Evolutionary conservation across 164 flowering plant species (phyloP).

Genomic region (Vitis cinerea): DNA sequence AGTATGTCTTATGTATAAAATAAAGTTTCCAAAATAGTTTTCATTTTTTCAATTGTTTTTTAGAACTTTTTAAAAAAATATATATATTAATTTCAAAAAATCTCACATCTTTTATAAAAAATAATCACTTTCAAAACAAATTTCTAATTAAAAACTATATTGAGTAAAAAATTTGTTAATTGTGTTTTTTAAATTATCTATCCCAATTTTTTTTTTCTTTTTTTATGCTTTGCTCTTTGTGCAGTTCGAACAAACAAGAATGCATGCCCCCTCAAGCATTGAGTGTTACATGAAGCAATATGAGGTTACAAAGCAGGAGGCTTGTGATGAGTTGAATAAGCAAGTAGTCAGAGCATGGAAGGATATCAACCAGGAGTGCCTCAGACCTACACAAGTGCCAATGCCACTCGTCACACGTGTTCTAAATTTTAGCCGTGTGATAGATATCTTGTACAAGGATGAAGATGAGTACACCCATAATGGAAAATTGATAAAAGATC

Average conservation of each 20-base stretch:
- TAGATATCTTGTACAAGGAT: conserved; percentile 2
- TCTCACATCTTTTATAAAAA: no score
- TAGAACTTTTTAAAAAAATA: no score
- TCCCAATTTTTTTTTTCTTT: no score
- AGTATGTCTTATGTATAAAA: no score
- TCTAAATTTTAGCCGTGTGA: conserved; percentile 1
- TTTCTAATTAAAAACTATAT: background rate
- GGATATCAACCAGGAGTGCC: conserved; percentile 16
- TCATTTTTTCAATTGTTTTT: no score
- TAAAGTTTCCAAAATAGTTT: no score
- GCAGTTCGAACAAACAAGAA: conserved; percentile 23
- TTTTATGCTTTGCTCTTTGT: background rate
- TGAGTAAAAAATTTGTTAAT: background rate
- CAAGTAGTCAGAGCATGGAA: conserved; percentile 15
- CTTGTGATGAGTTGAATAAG: background rate
- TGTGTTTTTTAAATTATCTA: no score
- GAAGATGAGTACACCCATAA: no score
- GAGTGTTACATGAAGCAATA: conserved; percentile 25
- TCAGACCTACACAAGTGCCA: conserved; percentile 3
- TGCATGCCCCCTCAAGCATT: conserved; percentile 9
- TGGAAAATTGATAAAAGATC: no score
- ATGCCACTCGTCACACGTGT: background rate
- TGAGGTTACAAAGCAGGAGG: conserved; percentile 16
- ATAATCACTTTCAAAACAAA: no score
- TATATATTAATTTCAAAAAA: no score